Evolutionary conservation across 2,329 filamentous ascomycete species (phyloP), one percentile per base, ranked within the genome.

Genomic region (Aspergillus sp.): DNA sequence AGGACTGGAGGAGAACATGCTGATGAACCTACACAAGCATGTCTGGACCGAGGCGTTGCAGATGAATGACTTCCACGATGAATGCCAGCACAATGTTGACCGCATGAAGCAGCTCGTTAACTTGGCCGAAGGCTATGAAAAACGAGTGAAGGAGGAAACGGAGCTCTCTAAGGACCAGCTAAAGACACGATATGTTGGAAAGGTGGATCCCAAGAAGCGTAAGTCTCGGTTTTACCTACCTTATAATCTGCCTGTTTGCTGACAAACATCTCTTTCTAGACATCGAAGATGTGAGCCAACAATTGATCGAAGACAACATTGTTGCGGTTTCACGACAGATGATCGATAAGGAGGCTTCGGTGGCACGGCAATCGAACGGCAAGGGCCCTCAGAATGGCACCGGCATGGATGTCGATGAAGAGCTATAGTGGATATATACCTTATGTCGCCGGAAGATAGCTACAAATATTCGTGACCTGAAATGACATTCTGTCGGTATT

Each of bases 11-110:
- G 96, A 99, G 82, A 98, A 96, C 78, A 99, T 99, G 95, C 79
- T 99, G 70, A 99, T 99, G 96, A 99, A 99, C 75, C 81, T 99
- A 65, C 95, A 99, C 84, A 99, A 99, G 83, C 95, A 98, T 67
- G 93, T 97, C 45, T 99, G 95, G 95, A 99, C 96, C 0, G 95
- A 99, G 76, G 95, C 93, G 5, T 78, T 99, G 64, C 87, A 96
- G 74, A 98, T 99, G 92, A 90, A 93, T 60, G 93, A 98, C 76
- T 99, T 99, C 83, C 85, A 88, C 64, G 81, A 86, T 57, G 93
- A 98, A 73, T 91, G 88, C 56, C 82, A 87, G 64, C 87, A 90
- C 74, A 99, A 96, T 74, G 90, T 93, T 73, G 93, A 96, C 55
- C 86, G 89, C 62, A 84, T 99, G 76, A 85, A 96, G 81, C 87